These are phyloP conservation scores for Epichloe hybrida DNA, from an alignment of 2,329 filamentous ascomycete genomes.

Conservation along the genomic window DNA sequence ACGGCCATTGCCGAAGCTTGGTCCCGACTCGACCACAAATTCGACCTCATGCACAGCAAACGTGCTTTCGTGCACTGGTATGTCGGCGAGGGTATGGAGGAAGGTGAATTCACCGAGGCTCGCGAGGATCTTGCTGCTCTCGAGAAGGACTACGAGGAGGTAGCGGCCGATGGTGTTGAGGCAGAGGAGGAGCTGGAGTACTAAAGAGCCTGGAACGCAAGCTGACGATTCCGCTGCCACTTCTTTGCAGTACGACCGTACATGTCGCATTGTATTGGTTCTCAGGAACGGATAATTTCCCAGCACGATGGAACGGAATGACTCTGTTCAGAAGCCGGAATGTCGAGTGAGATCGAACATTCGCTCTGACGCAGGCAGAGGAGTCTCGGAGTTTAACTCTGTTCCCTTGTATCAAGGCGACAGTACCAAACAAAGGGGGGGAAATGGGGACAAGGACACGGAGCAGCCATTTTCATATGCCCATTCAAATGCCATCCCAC, in stretches of 20 bases:
- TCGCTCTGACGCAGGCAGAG: too few relatives aligned
- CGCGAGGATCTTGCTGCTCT: conserved; percentile 75
- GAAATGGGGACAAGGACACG: too few relatives aligned
- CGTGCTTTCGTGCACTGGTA: conserved; percentile 68
- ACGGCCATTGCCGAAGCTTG: conserved; percentile 62
- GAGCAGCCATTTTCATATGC: background rate
- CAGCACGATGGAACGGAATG: too few relatives aligned
- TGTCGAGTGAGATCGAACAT: too few relatives aligned
- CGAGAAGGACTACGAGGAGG: conserved; percentile 80
- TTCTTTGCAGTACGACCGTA: background rate
- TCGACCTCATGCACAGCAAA: conserved; percentile 69
- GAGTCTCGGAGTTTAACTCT: background rate
- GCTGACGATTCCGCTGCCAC: background rate
- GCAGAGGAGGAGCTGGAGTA: conserved; percentile 62
- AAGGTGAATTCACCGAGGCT: conserved; percentile 79
- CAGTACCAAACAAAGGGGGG: background rate
- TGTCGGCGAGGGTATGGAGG: conserved; percentile 85
- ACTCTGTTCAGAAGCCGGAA: too few relatives aligned
- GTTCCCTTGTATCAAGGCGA: background rate
- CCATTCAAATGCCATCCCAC: background rate
- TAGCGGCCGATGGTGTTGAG: conserved; percentile 58
- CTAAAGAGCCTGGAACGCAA: conserved; percentile 31
- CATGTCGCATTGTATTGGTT: too few relatives aligned
- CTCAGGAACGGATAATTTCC: too few relatives aligned
- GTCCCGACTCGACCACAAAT: conserved; percentile 61